Evolutionary conservation across 441 rosid genomes (phyloP).

Genomic region (Aleurites moluccanus): DNA sequence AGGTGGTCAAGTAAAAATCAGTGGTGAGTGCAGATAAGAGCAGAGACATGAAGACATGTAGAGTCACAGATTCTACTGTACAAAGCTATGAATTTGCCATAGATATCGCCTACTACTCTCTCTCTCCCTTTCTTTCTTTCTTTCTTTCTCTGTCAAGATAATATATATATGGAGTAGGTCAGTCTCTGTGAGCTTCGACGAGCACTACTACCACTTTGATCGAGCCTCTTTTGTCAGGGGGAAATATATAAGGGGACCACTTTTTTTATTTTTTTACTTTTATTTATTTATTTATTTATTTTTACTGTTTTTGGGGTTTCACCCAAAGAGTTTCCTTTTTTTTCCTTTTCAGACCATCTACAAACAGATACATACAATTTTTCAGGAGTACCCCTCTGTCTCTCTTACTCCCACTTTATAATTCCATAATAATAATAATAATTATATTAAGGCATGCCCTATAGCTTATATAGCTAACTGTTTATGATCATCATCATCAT

Average conservation of each 20-base stretch:
- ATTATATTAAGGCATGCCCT: slow-evolving; percentile 7
- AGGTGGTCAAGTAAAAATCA: slow-evolving; percentile 29
- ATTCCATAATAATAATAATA: slow-evolving; percentile 6
- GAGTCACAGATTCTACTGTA: slow-evolving; percentile 43
- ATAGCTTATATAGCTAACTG: background rate
- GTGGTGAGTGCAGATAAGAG: slow-evolving; percentile 27
- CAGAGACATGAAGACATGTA: slow-evolving; percentile 32
- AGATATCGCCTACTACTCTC: slow-evolving; percentile 20
- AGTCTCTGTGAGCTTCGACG: slow-evolving; percentile 35
- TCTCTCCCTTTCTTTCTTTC: slow-evolving; percentile 4
- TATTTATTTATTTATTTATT: background rate
- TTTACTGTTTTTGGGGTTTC: slow-evolving; percentile 48
- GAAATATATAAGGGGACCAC: slow-evolving; percentile 31
- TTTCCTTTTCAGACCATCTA: slow-evolving; percentile 35
- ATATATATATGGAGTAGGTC: background rate
- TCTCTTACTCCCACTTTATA: slow-evolving; percentile 3
- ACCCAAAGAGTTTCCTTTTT: slow-evolving; percentile 35
- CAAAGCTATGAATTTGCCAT: slow-evolving; percentile 28
- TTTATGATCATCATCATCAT: slow-evolving; percentile 4
- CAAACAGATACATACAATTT: slow-evolving; percentile 24
- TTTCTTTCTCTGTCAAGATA: slow-evolving; percentile 1
- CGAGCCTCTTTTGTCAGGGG: slow-evolving; percentile 35
- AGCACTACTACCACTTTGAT: slow-evolving; percentile 44
- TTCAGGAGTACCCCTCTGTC: background rate
- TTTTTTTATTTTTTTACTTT: too few relatives aligned